Percentiles rank a stretch among this genome's conserved stretches.
These are phyloP conservation scores for Moricandia moricandioides DNA, from an alignment of 345 rosid species.

Conservation along the genomic window DNA sequence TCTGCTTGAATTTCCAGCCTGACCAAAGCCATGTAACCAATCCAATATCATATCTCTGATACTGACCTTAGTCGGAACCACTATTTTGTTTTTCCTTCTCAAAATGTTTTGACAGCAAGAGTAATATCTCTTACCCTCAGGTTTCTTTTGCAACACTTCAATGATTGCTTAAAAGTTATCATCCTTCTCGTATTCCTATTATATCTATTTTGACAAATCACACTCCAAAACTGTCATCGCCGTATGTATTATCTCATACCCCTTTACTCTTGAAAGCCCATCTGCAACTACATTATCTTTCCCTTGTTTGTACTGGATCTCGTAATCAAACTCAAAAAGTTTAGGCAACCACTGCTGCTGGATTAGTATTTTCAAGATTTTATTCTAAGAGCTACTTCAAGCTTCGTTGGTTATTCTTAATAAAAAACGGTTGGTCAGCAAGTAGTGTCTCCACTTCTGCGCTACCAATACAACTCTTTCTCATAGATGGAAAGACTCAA, in stretches of 20 bases:
- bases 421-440: not conserved
- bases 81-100: not conserved
- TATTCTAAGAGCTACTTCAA: not conserved
- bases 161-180: too few relatives aligned
- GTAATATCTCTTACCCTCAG: not conserved
- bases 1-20: not conserved
- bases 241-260: not conserved
- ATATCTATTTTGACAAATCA: not conserved
- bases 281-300: not conserved
- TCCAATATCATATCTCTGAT: not conserved
- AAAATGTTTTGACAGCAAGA: not conserved
- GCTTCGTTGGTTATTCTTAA: not conserved
- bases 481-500: not conserved
- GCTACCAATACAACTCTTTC: not conserved
- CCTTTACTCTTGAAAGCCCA: not conserved
- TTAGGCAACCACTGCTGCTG: not conserved
- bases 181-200: not conserved
- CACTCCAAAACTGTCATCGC: not conserved
- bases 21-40: not conserved
- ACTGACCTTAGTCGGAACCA: not conserved
- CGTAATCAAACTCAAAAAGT: not conserved
- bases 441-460: not conserved
- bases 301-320: not conserved
- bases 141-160: not conserved
- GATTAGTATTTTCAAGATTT: not conserved